Percentiles rank a stretch among this genome's conserved stretches.
Evolutionary conservation across 2,329 filamentous ascomycete genomes (phyloP).

Genomic region (Albifimbria verrucaria): DNA sequence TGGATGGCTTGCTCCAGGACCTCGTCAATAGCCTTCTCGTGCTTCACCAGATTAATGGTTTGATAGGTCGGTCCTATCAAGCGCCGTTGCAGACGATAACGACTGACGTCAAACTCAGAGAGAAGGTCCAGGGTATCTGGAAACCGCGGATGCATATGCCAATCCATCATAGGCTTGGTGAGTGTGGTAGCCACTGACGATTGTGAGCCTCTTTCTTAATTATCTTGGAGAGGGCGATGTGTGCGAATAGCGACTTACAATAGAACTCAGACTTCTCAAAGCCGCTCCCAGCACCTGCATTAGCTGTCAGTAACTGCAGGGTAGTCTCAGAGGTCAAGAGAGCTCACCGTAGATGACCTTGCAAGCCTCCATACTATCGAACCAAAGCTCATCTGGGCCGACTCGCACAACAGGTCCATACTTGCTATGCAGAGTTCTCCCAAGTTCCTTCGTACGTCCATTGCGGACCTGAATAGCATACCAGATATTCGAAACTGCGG

Average conservation of each 20-base stretch:
- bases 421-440: conserved; percentile 37
- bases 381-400: conserved; percentile 52
- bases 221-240: too few relatives aligned
- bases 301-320: not conserved
- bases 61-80: conserved; percentile 48
- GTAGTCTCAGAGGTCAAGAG: too few relatives aligned
- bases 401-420: conserved; percentile 53
- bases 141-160: conserved; percentile 29
- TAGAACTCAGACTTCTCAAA: conserved; percentile 53
- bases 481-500: conserved; percentile 46
- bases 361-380: conserved; percentile 45
- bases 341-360: conserved; percentile 43
- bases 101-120: conserved; percentile 42
- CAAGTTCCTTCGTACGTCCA: conserved; percentile 39
- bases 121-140: conserved; percentile 48
- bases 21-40: conserved; percentile 36
- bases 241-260: conserved; percentile 26
- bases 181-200: conserved; percentile 42
- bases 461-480: conserved; percentile 42
- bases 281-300: conserved; percentile 40
- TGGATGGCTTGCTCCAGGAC: conserved; percentile 34
- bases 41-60: conserved; percentile 36
- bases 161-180: conserved; percentile 38
- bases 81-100: conserved; percentile 47
- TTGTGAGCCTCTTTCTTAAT: not conserved